phyloP scores from a whole-genome alignment of 1,284 basidiomycete species.

The Neolentinus lepideus region DNA sequence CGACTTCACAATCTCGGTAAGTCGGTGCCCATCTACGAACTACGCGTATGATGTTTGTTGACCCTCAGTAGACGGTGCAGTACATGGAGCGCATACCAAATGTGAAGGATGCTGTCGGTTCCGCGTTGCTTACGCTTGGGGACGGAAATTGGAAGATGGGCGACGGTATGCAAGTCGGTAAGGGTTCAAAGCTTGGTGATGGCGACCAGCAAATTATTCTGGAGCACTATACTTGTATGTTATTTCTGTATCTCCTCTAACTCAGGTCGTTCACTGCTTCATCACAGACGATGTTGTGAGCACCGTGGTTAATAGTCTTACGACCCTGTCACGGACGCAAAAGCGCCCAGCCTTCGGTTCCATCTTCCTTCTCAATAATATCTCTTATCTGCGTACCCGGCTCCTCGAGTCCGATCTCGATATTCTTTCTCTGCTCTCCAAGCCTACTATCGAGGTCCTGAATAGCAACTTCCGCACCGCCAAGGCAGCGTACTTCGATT shows the following conservation, averaged over 20 bases:
- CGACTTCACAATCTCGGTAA: slow-evolving; percentile 55
- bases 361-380: slow-evolving; percentile 73
- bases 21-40: not conserved
- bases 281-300: slow-evolving; percentile 59
- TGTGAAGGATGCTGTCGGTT: slow-evolving; percentile 55
- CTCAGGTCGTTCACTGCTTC: slow-evolving; percentile 2
- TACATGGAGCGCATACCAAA: slow-evolving; percentile 65
- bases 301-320: slow-evolving; percentile 51
- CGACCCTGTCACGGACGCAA: slow-evolving; percentile 52
- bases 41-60: not conserved
- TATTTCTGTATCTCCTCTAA: slow-evolving; percentile 1
- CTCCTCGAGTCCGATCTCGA: slow-evolving; percentile 42
- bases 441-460: slow-evolving; percentile 51
- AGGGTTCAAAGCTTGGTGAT: slow-evolving; percentile 37
- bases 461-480: slow-evolving; percentile 67
- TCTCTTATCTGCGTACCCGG: slow-evolving; percentile 56
- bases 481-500: slow-evolving; percentile 75
- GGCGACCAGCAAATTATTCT: slow-evolving; percentile 53
- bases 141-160: slow-evolving; percentile 89
- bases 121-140: slow-evolving; percentile 60
- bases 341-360: slow-evolving; percentile 61
- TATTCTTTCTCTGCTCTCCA: slow-evolving; percentile 44
- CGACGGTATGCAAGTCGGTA: slow-evolving; percentile 60
- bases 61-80: slow-evolving; percentile 42
- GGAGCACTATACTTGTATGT: slow-evolving; percentile 69